Evolutionary conservation across 2,329 filamentous ascomycete genomes (phyloP), one percentile per base, ranked within the genome.

Genomic region (Sclerotiophoma versabilis): DNA sequence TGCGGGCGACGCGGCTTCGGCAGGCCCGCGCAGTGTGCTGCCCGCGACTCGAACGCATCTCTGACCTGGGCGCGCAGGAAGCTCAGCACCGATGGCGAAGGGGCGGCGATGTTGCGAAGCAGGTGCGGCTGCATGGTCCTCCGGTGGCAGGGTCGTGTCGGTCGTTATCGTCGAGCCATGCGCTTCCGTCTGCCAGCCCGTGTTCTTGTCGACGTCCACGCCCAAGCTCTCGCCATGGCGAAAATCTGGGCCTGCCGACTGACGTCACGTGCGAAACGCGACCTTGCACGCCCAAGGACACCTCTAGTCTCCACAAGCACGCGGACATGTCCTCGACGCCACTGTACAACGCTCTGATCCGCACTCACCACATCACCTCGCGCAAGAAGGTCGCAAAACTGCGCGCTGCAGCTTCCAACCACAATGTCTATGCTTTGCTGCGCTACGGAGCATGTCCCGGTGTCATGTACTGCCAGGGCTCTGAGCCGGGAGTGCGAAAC

Each of bases 331-430:
- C 66, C 43, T 29, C 57, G 11, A 42, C 49, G 26, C 44, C 53
- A 8, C 52, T 72, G 17, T 82, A 76, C 67, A 83, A 84, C 68
- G 84, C 88, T 25, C 78, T 93, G 38, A 90, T 93, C 56, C 84
- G 88, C 46, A 93, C 90, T 0, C 90, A 93, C 64, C 90, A 93
- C 72, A 92, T 93, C 68, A 92, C 89, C 4, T 92, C 88, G 0
- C 87, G 89, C 60, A 92, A 91, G 70, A 93, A 93, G 69, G 81
- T 88, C 37, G 76, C 80, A 22, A 80, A 80, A 50, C 80, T 93
- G 19, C 84, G 80, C 44, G 88, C 89, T 71, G 85, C 87, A 2
- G 86, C 87, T 6, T 80, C 83, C 26, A 79, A 83, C 39, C 78
- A 84, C 60, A 77, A 85, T 50, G 83, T 87, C 44, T 87, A 84